phyloP scores from a whole-genome alignment of 2,329 filamentous ascomycete species.

The Sporothrix brasiliensis region DNA sequence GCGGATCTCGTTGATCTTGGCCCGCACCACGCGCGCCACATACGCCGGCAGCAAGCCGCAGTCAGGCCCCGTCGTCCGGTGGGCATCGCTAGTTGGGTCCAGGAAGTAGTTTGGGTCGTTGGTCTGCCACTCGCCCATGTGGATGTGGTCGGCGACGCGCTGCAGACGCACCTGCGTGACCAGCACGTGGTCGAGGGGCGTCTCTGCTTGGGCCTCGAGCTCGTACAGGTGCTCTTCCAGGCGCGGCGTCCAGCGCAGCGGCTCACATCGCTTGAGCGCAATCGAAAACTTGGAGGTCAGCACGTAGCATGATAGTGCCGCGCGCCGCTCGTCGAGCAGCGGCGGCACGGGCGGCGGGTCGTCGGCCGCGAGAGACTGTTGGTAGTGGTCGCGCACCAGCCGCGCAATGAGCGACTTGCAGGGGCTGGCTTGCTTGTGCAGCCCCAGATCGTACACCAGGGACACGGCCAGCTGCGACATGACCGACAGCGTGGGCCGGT shows the following conservation, averaged over 20 bases:
- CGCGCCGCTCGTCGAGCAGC: constrained; percentile 52
- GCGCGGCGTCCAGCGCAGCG: constrained; percentile 59
- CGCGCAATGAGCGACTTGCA: constrained; percentile 31
- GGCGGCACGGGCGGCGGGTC: constrained; percentile 17
- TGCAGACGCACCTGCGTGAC: constrained; percentile 49
- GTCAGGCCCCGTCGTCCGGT: constrained; percentile 32
- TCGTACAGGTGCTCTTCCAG: constrained; percentile 60
- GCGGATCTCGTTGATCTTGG: constrained; percentile 39
- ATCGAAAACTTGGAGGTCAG: constrained; percentile 41
- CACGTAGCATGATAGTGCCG: constrained; percentile 52
- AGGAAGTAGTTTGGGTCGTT: constrained; percentile 31
- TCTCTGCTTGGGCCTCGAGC: constrained; percentile 52
- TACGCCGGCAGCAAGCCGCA: constrained; percentile 36
- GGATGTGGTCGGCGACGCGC: constrained; percentile 45
- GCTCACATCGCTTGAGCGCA: constrained; percentile 51
- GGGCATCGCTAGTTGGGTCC: neutral
- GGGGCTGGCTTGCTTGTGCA: constrained; percentile 42
- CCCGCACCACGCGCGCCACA: constrained; percentile 37
- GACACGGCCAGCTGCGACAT: constrained; percentile 49
- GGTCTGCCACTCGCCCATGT: constrained; percentile 36
- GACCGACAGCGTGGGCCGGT: constrained; percentile 50
- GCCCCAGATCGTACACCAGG: constrained; percentile 51
- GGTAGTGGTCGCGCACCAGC: constrained; percentile 29
- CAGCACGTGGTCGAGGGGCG: constrained; percentile 54
- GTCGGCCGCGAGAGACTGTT: constrained; percentile 33